Evolutionary conservation across 805 yeast genomes (phyloP), one percentile per base, ranked within the genome.

Genomic region (Kuraishia borneana): DNA sequence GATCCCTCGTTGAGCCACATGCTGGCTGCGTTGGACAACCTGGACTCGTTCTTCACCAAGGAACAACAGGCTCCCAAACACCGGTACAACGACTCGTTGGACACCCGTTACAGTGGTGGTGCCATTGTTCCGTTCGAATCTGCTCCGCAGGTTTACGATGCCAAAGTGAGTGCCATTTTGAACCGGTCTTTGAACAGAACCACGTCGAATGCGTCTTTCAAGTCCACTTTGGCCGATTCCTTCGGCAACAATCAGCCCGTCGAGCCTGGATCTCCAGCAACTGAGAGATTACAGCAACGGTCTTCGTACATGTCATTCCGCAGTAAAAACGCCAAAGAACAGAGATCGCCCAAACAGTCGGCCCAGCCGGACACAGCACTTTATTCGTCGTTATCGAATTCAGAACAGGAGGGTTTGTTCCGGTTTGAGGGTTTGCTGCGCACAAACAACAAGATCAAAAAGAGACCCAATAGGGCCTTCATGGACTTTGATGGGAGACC

Each of bases 21-120:
- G 83, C 81, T 94, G 78, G 94, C 94, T 2, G 92, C 92, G 9
- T 62, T 87, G 42, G 95, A 87, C 47, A 87, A 84, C 44, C 65
- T 87, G 44, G 95, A 87, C 48, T 79, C 89, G 7, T 87, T 87
- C 49, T 87, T 87, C 56, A 82, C 94, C 0, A 81, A 76, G 37
- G 81, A 74, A 27, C 54, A 63, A 21, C 45, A 43, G 3, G 39
- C 45, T 6, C 48, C 48, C 36, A 57, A 58, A 26, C 74, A 69
- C 41, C 53, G 51, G 20, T 71, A 70, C 40, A 61, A 60, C 40
- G 65, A 66, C 2, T 78, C 89, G 1, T 61, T 68, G 26, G 94
- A 80, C 40, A 80, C 89, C 1, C 65, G 63, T 34, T 62, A 65
- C 21, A 72, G 79, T 31, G 36, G 43, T 1, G 62, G 47, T 27